These are phyloP conservation scores for Thozetella sp. DNA, from an alignment of 495 filamentous ascomycete genomes.

Conservation along the genomic window DNA sequence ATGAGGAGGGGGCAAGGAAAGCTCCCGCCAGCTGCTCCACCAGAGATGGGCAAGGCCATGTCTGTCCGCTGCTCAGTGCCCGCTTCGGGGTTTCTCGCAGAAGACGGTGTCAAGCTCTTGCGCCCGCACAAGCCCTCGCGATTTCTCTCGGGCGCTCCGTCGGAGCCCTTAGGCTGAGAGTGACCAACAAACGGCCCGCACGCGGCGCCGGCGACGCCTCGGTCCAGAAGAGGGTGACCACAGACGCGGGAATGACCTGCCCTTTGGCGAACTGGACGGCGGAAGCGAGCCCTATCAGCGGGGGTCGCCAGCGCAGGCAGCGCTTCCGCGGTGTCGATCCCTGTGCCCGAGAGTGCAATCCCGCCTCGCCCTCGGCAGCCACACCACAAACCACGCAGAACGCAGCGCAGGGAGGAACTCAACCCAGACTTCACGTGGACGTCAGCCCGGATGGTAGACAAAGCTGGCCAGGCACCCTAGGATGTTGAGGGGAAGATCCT, in stretches of 20 bases:
- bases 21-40: neutral
- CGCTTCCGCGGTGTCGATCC: constrained; percentile 1
- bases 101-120: neutral
- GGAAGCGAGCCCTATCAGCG: constrained; percentile 1
- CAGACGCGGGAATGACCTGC: too few relatives aligned
- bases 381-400: neutral
- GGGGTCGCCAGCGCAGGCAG: neutral
- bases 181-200: neutral
- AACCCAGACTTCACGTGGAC: neutral
- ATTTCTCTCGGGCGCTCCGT: neutral
- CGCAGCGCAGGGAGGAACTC: neutral
- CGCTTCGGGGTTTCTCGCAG: neutral
- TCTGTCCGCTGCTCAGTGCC: too few relatives aligned
- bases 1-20: neutral
- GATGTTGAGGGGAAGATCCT: neutral
- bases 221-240: neutral
- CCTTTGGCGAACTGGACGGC: neutral
- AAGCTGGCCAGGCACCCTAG: neutral
- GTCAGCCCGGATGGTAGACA: neutral
- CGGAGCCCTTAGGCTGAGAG: neutral
- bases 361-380: neutral
- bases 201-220: neutral
- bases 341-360: neutral
- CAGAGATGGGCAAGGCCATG: too few relatives aligned
- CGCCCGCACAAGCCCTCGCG: neutral